Base-by-base conservation (phyloP, 2,329 filamentous ascomycete species). In the Cadophora sp. region DNA sequence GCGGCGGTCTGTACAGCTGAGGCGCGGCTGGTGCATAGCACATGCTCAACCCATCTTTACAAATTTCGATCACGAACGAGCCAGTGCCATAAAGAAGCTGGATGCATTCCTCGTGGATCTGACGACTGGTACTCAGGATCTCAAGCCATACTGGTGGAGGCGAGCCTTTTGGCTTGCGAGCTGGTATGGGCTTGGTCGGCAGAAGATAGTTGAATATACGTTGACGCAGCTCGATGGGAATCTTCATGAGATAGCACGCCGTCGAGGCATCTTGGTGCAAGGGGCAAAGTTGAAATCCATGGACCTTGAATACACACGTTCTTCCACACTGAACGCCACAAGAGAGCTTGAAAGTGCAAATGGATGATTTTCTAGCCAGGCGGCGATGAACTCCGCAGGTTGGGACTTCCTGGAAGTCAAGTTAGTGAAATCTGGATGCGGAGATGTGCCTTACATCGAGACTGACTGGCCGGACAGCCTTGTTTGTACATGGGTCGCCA, bases 261-360 rank as follows among this genome's bases (percentile, higher is more conserved):
- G 56, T 66, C 11, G 62, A 48, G n/a, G 37, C 6, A n/a, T 66
- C 27, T 31, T 19, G 59, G 50, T 71, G 70, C 2, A 53, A n/a
- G 16, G 55, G 16, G 56, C 71, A 73, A 24, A 72, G 65, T 31
- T 68, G 67, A 29, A 71, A 72, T 11, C 53, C 66, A 62, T 72
- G 68, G n/a, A 53, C 31, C 43, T 51, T 65, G 31, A 64, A 69
- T 62, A 71, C 29, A 59, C 62, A 71, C 9, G 65, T 37, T 24
- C 53, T 64, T 40, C 68, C 65, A 59, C 71, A 73, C 26, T 64
- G 59, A 34, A 67, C 69, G 31, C 71, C 68, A 59, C 70, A 73
- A 31, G 59, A 26, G 40, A 71, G 46, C 26, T 27, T 43, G 55
- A 65, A 70, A 60, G 48, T 24, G 56, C 71, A 73, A 26, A 29